Percentiles rank a stretch among this genome's conserved stretches.
These are phyloP conservation scores for Cercospora sp. DNA, from an alignment of 2,329 filamentous ascomycete genomes.

Conservation along the genomic window DNA sequence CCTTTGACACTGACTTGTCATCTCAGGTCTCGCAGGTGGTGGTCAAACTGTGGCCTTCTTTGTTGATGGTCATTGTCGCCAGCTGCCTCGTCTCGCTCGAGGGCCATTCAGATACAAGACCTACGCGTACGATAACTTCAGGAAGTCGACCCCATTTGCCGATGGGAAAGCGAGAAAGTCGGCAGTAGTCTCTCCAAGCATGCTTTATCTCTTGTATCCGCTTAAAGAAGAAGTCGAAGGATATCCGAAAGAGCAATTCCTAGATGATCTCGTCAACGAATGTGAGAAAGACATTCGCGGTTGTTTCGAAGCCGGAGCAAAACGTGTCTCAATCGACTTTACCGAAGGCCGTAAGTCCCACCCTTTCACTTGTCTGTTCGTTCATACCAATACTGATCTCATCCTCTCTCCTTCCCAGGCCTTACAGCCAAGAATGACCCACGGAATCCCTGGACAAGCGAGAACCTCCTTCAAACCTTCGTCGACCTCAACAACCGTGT, in stretches of 20 bases:
- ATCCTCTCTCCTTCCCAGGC: not conserved
- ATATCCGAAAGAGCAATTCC: not conserved
- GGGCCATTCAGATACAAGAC: not conserved
- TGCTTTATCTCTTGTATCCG: not conserved
- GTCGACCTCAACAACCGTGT: not conserved
- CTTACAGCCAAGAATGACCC: not conserved
- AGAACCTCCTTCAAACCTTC: not conserved
- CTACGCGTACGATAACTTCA: not conserved
- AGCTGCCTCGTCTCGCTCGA: not conserved
- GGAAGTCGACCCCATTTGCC: not conserved
- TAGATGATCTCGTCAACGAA: not conserved
- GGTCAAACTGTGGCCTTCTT: not conserved
- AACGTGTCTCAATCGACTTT: not conserved
- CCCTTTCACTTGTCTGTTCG: not conserved
- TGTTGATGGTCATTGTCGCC: not conserved
- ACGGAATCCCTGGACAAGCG: not conserved
- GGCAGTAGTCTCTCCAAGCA: not conserved
- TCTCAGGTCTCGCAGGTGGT: not conserved
- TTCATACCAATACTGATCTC: not conserved
- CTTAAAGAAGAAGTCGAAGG: not conserved
- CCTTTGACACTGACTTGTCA: not conserved
- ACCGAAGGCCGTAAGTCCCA: not conserved
- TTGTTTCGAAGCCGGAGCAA: not conserved
- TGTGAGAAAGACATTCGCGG: not conserved
- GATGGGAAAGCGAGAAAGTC: not conserved